phyloP scores from a whole-genome alignment of 2,329 filamentous ascomycete genomes.

The Colletotrichum godetiae region DNA sequence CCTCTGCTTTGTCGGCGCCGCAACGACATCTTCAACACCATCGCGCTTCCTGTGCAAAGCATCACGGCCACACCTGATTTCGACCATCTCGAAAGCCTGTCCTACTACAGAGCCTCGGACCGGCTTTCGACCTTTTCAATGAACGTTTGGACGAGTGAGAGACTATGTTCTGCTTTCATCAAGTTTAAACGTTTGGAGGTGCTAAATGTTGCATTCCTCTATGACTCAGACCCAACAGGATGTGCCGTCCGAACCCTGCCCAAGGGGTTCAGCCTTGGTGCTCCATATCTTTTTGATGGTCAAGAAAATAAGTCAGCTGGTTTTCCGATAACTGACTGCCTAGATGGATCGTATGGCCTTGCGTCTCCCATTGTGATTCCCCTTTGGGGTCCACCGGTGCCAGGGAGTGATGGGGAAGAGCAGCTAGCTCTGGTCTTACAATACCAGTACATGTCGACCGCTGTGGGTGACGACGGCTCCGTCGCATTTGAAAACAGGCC shows the following conservation, averaged over 20 bases:
- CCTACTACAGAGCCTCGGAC: background rate
- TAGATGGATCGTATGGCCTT: background rate
- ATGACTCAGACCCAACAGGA: no score
- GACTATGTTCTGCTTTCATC: background rate
- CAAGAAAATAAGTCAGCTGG: background rate
- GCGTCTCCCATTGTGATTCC: background rate
- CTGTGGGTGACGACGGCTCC: background rate
- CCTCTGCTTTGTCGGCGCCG: background rate
- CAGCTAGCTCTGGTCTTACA: background rate
- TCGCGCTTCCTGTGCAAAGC: background rate
- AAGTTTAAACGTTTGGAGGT: no score
- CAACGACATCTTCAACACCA: background rate
- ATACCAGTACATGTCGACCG: background rate
- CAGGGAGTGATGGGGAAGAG: no score
- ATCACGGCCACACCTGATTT: background rate
- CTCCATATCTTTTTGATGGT: no score
- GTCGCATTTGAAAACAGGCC: background rate
- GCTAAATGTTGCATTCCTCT: no score
- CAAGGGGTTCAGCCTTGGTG: background rate
- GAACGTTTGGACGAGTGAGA: background rate
- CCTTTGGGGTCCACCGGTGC: background rate
- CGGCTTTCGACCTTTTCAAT: background rate
- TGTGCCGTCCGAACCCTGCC: slow-evolving; percentile 5
- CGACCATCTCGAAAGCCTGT: no score
- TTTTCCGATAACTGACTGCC: background rate